Percentiles rank a stretch among this genome's conserved stretches.
Evolutionary conservation across 75 land plant species (phyloP).

Genomic region (Pinus taeda): DNA sequence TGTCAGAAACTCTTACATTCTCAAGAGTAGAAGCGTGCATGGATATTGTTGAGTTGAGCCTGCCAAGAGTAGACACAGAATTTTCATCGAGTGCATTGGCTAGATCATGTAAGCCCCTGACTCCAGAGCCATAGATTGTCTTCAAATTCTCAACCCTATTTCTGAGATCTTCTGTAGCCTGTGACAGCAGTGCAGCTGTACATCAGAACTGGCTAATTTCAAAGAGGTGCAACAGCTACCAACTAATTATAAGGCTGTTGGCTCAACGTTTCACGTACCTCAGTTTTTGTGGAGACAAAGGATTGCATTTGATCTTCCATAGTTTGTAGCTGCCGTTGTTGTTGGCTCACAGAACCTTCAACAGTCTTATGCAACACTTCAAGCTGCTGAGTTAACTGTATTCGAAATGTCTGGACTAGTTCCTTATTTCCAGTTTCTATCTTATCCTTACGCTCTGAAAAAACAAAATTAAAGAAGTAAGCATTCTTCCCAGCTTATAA

Average conservation of each 20-base stretch:
- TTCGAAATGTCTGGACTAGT: conserved; percentile 67
- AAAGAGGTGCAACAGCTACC: background rate
- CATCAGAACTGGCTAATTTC: background rate
- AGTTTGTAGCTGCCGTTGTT: conserved; percentile 75
- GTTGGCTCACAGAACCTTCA: conserved; percentile 61
- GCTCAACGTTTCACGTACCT: conserved; percentile 38
- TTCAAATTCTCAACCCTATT: conserved; percentile 53
- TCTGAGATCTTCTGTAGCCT: conserved; percentile 81
- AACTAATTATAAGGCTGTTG: background rate
- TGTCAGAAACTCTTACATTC: conserved; percentile 46
- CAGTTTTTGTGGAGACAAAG: conserved; percentile 73
- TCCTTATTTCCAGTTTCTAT: conserved; percentile 74
- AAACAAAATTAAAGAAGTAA: background rate
- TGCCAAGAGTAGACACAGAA: conserved; percentile 47
- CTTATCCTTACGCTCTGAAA: conserved; percentile 81
- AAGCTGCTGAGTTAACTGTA: conserved; percentile 72
- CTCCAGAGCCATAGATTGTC: conserved; percentile 54
- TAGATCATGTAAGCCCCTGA: conserved; percentile 60
- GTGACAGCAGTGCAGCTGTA: conserved; percentile 6
- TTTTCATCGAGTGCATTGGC: conserved; percentile 64
- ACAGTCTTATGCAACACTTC: conserved; percentile 71
- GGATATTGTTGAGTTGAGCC: conserved; percentile 57
- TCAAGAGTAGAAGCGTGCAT: conserved; percentile 69
- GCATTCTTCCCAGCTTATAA: background rate
- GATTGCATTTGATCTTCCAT: conserved; percentile 85